A percentile compares a stretch with the other conserved stretches of the same genome.
These are phyloP conservation scores for Alternaria arborescens DNA, from an alignment of 2,329 filamentous ascomycete genomes.

Conservation along the genomic window DNA sequence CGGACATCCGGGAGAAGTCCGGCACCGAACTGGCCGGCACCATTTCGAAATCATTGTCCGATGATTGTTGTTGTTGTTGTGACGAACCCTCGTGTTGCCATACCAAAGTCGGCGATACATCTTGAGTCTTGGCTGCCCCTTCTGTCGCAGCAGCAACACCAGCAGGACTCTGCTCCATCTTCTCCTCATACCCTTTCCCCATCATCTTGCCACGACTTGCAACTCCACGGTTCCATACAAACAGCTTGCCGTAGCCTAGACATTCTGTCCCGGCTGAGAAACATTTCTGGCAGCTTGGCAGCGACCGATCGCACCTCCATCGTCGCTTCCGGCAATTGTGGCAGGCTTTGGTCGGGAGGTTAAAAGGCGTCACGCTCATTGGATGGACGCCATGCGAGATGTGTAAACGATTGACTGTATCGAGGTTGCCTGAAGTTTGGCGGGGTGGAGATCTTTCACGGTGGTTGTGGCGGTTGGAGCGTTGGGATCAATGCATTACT, in stretches of 20 bases:
- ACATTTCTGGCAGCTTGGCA: slow-evolving; percentile 69
- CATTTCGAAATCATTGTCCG: not conserved
- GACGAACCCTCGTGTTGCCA: slow-evolving; percentile 24
- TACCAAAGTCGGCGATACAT: slow-evolving; percentile 24
- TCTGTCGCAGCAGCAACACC: slow-evolving; percentile 19
- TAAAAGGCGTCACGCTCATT: slow-evolving; percentile 43
- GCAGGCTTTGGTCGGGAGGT: slow-evolving; percentile 57
- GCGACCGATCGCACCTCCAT: slow-evolving; percentile 68
- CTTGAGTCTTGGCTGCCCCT: slow-evolving; percentile 37
- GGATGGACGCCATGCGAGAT: slow-evolving; percentile 42
- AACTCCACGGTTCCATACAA: slow-evolving; percentile 67
- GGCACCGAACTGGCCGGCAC: not conserved
- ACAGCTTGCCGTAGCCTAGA: slow-evolving; percentile 68
- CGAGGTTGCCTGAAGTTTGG: slow-evolving; percentile 16
- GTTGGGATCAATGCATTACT: slow-evolving; percentile 21
- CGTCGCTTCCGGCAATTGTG: slow-evolving; percentile 70
- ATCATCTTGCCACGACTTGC: slow-evolving; percentile 63
- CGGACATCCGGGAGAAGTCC: slow-evolving; percentile 1
- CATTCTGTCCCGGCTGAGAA: slow-evolving; percentile 64
- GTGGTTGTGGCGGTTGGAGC: slow-evolving; percentile 21
- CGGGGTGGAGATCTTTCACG: slow-evolving; percentile 20
- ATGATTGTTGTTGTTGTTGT: slow-evolving; percentile 14
- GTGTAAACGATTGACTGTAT: slow-evolving; percentile 37
- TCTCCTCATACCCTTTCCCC: slow-evolving; percentile 60
- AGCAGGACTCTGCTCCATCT: slow-evolving; percentile 4